Base-by-base conservation (phyloP, 2,329 filamentous ascomycete genomes). In the Penicillium sp. region DNA sequence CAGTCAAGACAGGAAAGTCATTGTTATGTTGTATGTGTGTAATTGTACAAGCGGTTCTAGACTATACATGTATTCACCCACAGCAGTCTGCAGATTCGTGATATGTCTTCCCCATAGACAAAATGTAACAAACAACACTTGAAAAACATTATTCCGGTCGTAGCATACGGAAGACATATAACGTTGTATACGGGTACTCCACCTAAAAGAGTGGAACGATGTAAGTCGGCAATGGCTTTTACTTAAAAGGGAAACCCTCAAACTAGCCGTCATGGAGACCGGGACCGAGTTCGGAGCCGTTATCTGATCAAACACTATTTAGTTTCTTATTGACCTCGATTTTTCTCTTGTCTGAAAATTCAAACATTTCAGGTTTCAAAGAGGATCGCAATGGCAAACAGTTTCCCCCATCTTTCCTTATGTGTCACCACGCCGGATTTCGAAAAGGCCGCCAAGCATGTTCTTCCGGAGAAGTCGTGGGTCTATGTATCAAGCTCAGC, bases 401-500 rank as follows among this genome's bases (percentile, higher is more conserved):
- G 7, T 19, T 47, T 18, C 26, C 55, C 45, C 23, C 49, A 50
- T 27, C 30, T 27, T 39, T 35, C 55, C 46, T 49, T 60, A 2
- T 56, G 55, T 30, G 58, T 60, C 8, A 49, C 47, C 3, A 35
- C 55, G 1, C 26, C 52, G 10, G 57, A 60, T 35, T 61, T 60
- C 14, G 57, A 60, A 23, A 54, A 57, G 14, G 55, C 56, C 16
- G 57, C 55, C 13, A 61, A 58, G 27, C 23, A 53, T 19, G 49
- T 57, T 11, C 55, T 62, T 0, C 41, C 56, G 2, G 48, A 61
- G 19, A 62, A 61, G 19, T 54, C 58, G 41, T 62, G 58, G 60
- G 56, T 61, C 10, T 61, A 60, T 45, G 54, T 36, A 16, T 62
- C 60, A 10, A 61, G 58, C 36, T 60, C 58, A 16, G 60, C 60